Conservation (phyloP, 768 basidiomycete genomes). For the Psilocybe tampanensis region DNA sequence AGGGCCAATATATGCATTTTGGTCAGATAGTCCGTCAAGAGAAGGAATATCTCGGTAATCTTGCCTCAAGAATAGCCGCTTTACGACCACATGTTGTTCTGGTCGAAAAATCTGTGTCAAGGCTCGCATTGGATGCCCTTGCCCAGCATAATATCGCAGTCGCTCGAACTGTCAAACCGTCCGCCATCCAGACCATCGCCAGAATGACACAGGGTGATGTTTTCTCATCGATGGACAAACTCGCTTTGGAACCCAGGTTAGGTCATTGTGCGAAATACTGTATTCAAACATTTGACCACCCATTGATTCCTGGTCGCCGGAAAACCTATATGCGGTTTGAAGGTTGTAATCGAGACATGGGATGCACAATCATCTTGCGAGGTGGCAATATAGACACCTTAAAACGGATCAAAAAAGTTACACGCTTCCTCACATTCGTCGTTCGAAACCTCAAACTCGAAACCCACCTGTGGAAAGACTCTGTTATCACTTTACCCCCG, state of each 20-base stretch:
- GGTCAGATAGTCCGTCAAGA: constrained; percentile 91
- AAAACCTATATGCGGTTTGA: constrained; percentile 99
- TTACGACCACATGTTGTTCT: constrained; percentile 91
- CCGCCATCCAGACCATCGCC: constrained; percentile 86
- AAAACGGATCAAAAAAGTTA: constrained; percentile 87
- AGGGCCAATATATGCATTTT: constrained; percentile 92
- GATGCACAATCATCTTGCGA: constrained; percentile 90
- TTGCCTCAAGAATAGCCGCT: constrained; percentile 88
- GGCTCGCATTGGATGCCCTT: constrained; percentile 86
- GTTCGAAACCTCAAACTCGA: constrained; percentile 94
- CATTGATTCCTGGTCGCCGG: constrained; percentile 88
- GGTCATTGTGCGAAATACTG: constrained; percentile 87
- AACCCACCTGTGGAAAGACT: constrained; percentile 92
- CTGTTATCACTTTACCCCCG: constrained; percentile 72
- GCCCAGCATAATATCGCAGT: constrained; percentile 87
- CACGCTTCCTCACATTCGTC: constrained; percentile 88
- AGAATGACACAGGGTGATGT: constrained; percentile 95
- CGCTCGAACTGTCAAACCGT: constrained; percentile 85
- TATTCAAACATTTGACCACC: constrained; percentile 94
- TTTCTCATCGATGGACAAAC: constrained; percentile 93
- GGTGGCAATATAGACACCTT: constrained; percentile 85
- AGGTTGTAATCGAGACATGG: constrained; percentile 90
- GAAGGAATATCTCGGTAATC: constrained; percentile 87
- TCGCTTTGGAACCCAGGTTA: constrained; percentile 85
- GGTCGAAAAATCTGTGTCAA: constrained; percentile 89